Conservation (phyloP, 2,329 filamentous ascomycete genomes). For the Venturia effusa region DNA sequence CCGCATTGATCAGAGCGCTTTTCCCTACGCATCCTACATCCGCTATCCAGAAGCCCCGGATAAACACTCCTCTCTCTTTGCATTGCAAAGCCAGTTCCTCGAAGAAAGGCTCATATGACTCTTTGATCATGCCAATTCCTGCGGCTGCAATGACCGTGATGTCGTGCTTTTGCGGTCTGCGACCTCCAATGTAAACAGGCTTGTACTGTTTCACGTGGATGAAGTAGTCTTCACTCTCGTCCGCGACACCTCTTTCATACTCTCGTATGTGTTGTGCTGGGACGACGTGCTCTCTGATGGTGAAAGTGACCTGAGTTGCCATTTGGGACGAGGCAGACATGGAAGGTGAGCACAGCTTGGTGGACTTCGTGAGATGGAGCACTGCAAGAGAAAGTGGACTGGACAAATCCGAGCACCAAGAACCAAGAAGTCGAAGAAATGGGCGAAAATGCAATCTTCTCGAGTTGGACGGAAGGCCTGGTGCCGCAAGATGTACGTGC, state of each 20-base stretch:
- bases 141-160: slow-evolving; percentile 68
- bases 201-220: slow-evolving; percentile 82
- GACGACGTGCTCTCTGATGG: slow-evolving; percentile 61
- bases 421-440: not conserved
- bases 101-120: not conserved
- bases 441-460: not conserved
- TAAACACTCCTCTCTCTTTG: not conserved
- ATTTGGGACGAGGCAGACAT: not conserved
- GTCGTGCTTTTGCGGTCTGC: slow-evolving; percentile 57
- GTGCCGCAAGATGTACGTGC: not conserved
- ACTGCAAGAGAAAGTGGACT: not conserved
- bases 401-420: not conserved
- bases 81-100: not conserved
- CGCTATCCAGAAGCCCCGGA: not conserved
- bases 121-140: not conserved
- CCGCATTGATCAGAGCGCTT: not conserved
- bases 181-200: slow-evolving; percentile 53
- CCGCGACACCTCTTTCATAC: slow-evolving; percentile 61
- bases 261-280: slow-evolving; percentile 71
- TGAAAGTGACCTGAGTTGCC: not conserved
- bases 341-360: not conserved
- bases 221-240: slow-evolving; percentile 63
- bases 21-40: not conserved
- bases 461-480: too few relatives aligned
- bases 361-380: not conserved